These are phyloP conservation scores for Pseudomassariella vexata DNA, from an alignment of 2,329 filamentous ascomycete species.

Conservation along the genomic window DNA sequence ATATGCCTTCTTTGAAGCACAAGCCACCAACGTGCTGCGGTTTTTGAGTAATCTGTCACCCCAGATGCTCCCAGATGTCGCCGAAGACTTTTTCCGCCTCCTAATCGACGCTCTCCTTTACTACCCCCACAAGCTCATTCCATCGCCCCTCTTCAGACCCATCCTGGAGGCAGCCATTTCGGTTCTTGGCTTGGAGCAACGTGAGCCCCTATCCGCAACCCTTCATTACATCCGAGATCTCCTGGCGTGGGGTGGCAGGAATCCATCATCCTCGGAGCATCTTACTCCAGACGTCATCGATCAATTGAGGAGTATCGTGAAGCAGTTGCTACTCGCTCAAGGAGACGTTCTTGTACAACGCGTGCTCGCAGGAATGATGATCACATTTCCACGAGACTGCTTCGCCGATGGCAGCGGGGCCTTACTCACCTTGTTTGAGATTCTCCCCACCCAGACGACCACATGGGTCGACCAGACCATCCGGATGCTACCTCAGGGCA, in stretches of 20 bases:
- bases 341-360: conserved; percentile 80
- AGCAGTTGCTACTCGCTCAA: conserved; percentile 61
- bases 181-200: conserved; percentile 81
- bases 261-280: conserved; percentile 53
- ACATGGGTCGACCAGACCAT: conserved; percentile 81
- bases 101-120: conserved; percentile 88
- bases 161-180: conserved; percentile 86
- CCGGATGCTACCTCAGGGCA: conserved; percentile 75
- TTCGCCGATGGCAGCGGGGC: conserved; percentile 92
- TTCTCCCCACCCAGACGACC: conserved; percentile 74
- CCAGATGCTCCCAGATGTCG: conserved; percentile 72
- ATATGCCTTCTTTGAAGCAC: conserved; percentile 90
- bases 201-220: conserved; percentile 84
- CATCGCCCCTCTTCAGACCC: conserved; percentile 70
- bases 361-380: conserved; percentile 97
- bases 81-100: conserved; percentile 95
- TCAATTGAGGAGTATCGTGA: conserved; percentile 68
- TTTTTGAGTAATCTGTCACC: conserved; percentile 79
- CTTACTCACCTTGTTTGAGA: conserved; percentile 81
- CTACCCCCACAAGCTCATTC: conserved; percentile 79
- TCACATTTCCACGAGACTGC: conserved; percentile 92
- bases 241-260: conserved; percentile 78
- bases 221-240: conserved; percentile 91
- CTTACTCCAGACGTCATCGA: conserved; percentile 54
- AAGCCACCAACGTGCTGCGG: conserved; percentile 82